A percentile compares a stretch with the other conserved stretches of the same genome.
These are phyloP conservation scores for Thermomyces lanuginosus DNA, from an alignment of 2,329 filamentous ascomycete genomes.

Conservation along the genomic window DNA sequence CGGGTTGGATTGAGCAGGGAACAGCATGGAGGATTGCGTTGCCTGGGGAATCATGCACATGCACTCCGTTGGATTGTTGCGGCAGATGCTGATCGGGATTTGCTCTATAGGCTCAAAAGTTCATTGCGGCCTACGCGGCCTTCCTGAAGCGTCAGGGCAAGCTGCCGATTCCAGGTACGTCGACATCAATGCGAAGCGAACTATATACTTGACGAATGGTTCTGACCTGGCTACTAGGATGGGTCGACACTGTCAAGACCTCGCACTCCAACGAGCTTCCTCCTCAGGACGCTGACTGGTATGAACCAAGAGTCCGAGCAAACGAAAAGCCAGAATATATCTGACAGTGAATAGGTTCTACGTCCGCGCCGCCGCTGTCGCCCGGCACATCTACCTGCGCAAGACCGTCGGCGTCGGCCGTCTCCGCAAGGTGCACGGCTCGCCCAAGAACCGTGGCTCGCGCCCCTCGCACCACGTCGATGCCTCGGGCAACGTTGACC, in stretches of 20 bases:
- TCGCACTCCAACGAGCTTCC: slow-evolving; percentile 92
- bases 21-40: no score
- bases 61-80: no score
- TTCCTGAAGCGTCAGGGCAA: slow-evolving; percentile 58
- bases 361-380: slow-evolving; percentile 80
- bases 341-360: slow-evolving; percentile 41
- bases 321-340: slow-evolving; percentile 1
- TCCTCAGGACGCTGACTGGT: slow-evolving; percentile 97
- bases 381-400: slow-evolving; percentile 96
- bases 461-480: slow-evolving; percentile 89
- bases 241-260: slow-evolving; percentile 99
- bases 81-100: no score
- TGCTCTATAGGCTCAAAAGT: slow-evolving; percentile 43
- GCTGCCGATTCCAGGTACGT: slow-evolving; percentile 52
- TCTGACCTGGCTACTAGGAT: slow-evolving; percentile 41
- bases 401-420: slow-evolving; percentile 98
- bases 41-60: no score
- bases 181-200: slow-evolving; percentile 1
- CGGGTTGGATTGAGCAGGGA: no score
- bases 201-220: neutral
- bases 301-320: slow-evolving; percentile 27
- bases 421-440: slow-evolving; percentile 90
- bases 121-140: slow-evolving; percentile 50
- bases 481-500: slow-evolving; percentile 87
- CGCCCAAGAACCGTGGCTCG: slow-evolving; percentile 90